Conservation (phyloP, 371 early-diverging fungal species). For the Rhizopus stolonifer region DNA sequence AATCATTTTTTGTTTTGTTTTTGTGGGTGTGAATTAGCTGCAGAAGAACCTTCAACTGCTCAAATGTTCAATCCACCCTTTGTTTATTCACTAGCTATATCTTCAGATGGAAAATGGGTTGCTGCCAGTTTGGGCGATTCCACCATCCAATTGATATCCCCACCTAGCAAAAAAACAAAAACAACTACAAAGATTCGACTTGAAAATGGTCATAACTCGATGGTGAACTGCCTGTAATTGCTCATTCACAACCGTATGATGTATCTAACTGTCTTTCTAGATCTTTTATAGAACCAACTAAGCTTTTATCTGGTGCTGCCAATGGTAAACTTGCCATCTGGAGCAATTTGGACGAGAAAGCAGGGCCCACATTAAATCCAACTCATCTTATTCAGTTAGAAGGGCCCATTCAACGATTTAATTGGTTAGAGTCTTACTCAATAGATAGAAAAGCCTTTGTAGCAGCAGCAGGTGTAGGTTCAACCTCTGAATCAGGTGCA, state of each 20-base stretch:
- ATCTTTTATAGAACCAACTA: conserved; percentile 12
- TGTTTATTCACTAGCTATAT: conserved; percentile 35
- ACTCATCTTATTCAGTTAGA: conserved; percentile 12
- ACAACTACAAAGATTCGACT: conserved; percentile 16
- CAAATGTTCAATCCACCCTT: conserved; percentile 57
- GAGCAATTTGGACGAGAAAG: background rate
- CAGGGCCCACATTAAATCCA: background rate
- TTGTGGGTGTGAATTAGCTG: conserved; percentile 20
- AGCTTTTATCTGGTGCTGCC: conserved; percentile 23
- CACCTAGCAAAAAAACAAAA: conserved; percentile 19
- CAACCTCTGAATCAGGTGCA: conserved; percentile 12
- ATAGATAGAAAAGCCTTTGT: background rate
- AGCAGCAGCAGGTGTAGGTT: conserved; percentile 25
- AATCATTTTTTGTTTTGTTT: background rate
- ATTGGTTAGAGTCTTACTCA: conserved; percentile 12
- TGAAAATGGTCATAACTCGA: conserved; percentile 32
- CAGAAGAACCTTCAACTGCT: conserved; percentile 27
- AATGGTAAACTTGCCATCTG: conserved; percentile 27
- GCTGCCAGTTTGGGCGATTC: conserved; percentile 49
- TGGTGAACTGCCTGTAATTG: conserved; percentile 47
- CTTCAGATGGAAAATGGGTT: conserved; percentile 34
- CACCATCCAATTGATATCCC: conserved; percentile 28
- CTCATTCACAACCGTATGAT: background rate
- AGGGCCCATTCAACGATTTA: conserved; percentile 13
- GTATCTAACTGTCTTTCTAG: background rate